Percentiles rank a stretch among this genome's conserved stretches.
Conservation (phyloP, 345 rosid species). For the Psidium guajava region DNA sequence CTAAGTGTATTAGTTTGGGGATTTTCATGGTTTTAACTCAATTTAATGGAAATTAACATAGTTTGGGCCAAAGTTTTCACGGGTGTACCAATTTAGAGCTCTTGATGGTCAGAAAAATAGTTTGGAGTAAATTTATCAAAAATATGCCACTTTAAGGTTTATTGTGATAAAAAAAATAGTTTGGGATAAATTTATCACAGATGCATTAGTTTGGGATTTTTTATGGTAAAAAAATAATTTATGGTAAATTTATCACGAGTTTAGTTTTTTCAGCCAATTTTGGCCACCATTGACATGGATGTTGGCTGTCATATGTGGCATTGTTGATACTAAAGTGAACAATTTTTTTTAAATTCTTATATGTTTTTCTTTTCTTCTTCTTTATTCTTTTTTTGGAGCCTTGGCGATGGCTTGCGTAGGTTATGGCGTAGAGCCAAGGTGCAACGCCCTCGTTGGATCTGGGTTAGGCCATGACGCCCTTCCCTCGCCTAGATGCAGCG, state of each 20-base stretch:
- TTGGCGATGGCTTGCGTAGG: rapidly evolving
- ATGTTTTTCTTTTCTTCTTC: background rate
- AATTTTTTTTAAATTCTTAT: background rate
- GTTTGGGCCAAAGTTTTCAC: too few relatives aligned
- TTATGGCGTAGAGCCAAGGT: rapidly evolving
- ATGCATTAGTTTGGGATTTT: too few relatives aligned
- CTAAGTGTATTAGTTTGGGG: too few relatives aligned
- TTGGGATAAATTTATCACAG: too few relatives aligned
- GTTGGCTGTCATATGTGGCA: rapidly evolving
- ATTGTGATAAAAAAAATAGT: too few relatives aligned
- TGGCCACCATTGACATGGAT: rapidly evolving
- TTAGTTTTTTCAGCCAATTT: background rate
- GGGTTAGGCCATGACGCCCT: background rate
- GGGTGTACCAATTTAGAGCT: too few relatives aligned
- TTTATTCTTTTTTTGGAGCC: background rate
- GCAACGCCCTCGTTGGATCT: background rate
- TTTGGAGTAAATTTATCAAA: too few relatives aligned
- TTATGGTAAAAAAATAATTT: too few relatives aligned
- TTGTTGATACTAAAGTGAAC: rapidly evolving
- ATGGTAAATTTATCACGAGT: background rate
- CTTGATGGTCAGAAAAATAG: too few relatives aligned
- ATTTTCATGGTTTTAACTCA: too few relatives aligned
- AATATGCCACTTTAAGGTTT: too few relatives aligned
- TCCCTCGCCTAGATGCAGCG: rapidly evolving
- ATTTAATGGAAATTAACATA: too few relatives aligned